phyloP scores from a whole-genome alignment of 2,329 filamentous ascomycete species.

The Claviceps sp. region DNA sequence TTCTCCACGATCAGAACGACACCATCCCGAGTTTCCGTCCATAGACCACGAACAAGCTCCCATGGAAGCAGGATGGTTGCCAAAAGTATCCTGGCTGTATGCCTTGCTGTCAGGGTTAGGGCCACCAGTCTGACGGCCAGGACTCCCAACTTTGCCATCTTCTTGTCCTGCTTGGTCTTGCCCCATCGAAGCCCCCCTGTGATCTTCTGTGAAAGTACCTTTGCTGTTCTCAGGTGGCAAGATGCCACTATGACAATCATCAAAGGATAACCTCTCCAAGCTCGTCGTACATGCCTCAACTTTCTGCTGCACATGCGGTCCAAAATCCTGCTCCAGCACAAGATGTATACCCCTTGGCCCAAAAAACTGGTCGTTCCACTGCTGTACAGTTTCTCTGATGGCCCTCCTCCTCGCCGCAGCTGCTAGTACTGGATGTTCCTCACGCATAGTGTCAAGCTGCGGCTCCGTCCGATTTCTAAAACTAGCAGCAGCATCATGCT shows the following conservation, averaged over 20 bases:
- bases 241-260: conserved; percentile 14
- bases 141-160: background rate
- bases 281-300: conserved; percentile 4
- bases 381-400: conserved; percentile 28
- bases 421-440: conserved; percentile 4
- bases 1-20: conserved; percentile 6
- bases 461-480: conserved; percentile 23
- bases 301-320: conserved; percentile 4
- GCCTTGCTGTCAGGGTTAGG: background rate
- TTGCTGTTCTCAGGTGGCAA: conserved; percentile 16
- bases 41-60: background rate
- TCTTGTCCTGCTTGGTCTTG: background rate
- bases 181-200: background rate
- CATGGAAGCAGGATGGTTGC: background rate
- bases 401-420: conserved; percentile 12
- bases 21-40: background rate
- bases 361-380: conserved; percentile 48
- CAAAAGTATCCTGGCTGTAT: background rate
- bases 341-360: conserved; percentile 34
- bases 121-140: background rate
- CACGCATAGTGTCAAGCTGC: conserved; percentile 25
- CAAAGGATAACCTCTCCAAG: conserved; percentile 25
- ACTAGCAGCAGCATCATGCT: conserved; percentile 8
- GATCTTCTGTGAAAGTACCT: conserved; percentile 19
- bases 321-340: conserved; percentile 13